These are phyloP conservation scores for Aspergillus cavernicola DNA, from an alignment of 495 filamentous ascomycete genomes.

Conservation along the genomic window DNA sequence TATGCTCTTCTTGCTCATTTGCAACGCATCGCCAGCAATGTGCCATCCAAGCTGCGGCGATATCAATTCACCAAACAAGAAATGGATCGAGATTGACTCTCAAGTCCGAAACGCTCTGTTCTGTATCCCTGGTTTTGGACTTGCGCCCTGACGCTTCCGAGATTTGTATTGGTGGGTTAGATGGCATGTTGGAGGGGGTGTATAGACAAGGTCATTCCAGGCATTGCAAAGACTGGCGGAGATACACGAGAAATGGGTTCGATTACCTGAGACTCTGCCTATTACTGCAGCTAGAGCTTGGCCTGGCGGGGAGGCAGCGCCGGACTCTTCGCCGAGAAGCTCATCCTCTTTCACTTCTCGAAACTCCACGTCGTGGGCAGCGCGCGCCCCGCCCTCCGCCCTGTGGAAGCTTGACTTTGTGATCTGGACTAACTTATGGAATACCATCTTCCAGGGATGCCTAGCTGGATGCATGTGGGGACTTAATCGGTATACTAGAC, in stretches of 20 bases:
- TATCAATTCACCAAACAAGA: constrained; percentile 65
- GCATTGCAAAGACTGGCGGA: no score
- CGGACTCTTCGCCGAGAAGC: no score
- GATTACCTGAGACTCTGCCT: no score
- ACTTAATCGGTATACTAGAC: constrained; percentile 63
- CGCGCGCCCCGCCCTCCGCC: constrained; percentile 54
- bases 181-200: no score
- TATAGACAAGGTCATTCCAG: no score
- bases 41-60: constrained; percentile 69
- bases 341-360: no score
- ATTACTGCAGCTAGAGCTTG: no score
- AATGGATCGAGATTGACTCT: constrained; percentile 82
- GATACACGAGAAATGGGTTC: no score
- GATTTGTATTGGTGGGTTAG: no score
- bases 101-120: constrained; percentile 83
- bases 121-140: constrained; percentile 81
- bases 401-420: constrained; percentile 79
- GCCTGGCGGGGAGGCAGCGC: no score
- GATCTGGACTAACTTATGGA: constrained; percentile 68
- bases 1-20: constrained; percentile 83
- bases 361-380: no score
- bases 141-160: no score
- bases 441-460: constrained; percentile 69
- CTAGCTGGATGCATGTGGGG: constrained; percentile 80
- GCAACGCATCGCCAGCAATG: constrained; percentile 74